Evolutionary conservation across 2,329 filamentous ascomycete genomes (phyloP).

Genomic region (Pseudogymnoascus sp.): DNA sequence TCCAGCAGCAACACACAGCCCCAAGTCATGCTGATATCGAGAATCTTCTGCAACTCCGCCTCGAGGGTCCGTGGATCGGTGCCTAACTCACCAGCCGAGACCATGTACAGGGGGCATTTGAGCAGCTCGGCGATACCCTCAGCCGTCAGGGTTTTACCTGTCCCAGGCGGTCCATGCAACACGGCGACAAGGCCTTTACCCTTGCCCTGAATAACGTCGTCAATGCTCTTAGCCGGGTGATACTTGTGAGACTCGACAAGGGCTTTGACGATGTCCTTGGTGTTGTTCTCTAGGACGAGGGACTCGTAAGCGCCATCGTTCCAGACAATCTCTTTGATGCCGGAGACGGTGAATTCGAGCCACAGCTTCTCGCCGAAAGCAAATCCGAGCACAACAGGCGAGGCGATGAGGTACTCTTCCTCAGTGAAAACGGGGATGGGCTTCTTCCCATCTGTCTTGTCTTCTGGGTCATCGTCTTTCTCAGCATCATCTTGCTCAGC

Average conservation of each 20-base stretch:
- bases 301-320: slow-evolving; percentile 77
- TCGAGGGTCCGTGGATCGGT: slow-evolving; percentile 70
- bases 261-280: slow-evolving; percentile 65
- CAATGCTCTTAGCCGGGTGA: slow-evolving; percentile 71
- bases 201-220: slow-evolving; percentile 77
- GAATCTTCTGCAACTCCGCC: slow-evolving; percentile 69
- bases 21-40: slow-evolving; percentile 82
- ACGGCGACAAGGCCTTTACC: slow-evolving; percentile 78
- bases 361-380: slow-evolving; percentile 83
- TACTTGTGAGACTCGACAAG: slow-evolving; percentile 80
- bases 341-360: slow-evolving; percentile 79
- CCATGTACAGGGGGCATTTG: slow-evolving; percentile 75
- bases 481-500: slow-evolving; percentile 20
- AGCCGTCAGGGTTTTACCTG: slow-evolving; percentile 81
- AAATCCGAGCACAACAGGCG: slow-evolving; percentile 78
- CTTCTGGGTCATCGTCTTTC: slow-evolving; percentile 22
- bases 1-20: slow-evolving; percentile 78
- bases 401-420: slow-evolving; percentile 77
- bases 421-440: slow-evolving; percentile 57
- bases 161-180: slow-evolving; percentile 77
- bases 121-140: slow-evolving; percentile 80
- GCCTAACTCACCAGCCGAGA: slow-evolving; percentile 73
- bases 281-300: slow-evolving; percentile 60
- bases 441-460: slow-evolving; percentile 25
- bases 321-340: slow-evolving; percentile 75